phyloP scores from a whole-genome alignment of 495 filamentous ascomycete species.

The Talaromyces trachyspermus region DNA sequence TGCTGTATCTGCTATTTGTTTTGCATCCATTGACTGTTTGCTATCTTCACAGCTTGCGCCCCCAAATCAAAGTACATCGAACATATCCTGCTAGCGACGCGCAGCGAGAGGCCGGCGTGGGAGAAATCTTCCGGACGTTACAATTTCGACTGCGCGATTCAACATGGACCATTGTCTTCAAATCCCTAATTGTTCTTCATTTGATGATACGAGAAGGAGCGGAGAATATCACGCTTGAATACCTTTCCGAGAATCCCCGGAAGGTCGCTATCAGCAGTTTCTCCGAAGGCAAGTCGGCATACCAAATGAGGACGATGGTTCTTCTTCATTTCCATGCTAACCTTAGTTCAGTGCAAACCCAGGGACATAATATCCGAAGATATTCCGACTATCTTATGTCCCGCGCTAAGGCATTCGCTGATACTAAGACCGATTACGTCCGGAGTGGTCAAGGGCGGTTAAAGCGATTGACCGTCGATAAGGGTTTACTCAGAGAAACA shows the following conservation, averaged over 20 bases:
- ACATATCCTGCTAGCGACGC: slow-evolving; percentile 91
- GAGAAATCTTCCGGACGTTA: slow-evolving; percentile 88
- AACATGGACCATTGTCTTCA: slow-evolving; percentile 97
- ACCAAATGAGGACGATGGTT: background rate
- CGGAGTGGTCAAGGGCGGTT: slow-evolving; percentile 72
- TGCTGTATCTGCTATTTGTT: background rate
- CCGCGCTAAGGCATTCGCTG: slow-evolving; percentile 71
- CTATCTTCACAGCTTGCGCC: slow-evolving; percentile 63
- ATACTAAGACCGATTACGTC: slow-evolving; percentile 86
- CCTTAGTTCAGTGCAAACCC: slow-evolving; percentile 67
- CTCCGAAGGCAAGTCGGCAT: slow-evolving; percentile 67
- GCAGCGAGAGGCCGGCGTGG: slow-evolving; percentile 90
- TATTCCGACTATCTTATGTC: slow-evolving; percentile 83
- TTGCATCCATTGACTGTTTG: slow-evolving; percentile 9
- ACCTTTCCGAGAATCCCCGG: slow-evolving; percentile 74
- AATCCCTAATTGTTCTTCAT: slow-evolving; percentile 89
- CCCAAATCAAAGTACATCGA: slow-evolving; percentile 99
- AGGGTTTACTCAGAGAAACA: slow-evolving; percentile 87
- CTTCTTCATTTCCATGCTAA: slow-evolving; percentile 12
- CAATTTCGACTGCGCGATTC: slow-evolving; percentile 85
- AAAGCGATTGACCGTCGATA: slow-evolving; percentile 83
- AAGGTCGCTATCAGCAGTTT: slow-evolving; percentile 83
- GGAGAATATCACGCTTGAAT: slow-evolving; percentile 77
- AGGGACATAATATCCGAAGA: slow-evolving; percentile 88
- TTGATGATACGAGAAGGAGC: slow-evolving; percentile 97